Evolutionary conservation across 2,329 filamentous ascomycete genomes (phyloP).

Genomic region (Lasiodiplodia hormozganensis): DNA sequence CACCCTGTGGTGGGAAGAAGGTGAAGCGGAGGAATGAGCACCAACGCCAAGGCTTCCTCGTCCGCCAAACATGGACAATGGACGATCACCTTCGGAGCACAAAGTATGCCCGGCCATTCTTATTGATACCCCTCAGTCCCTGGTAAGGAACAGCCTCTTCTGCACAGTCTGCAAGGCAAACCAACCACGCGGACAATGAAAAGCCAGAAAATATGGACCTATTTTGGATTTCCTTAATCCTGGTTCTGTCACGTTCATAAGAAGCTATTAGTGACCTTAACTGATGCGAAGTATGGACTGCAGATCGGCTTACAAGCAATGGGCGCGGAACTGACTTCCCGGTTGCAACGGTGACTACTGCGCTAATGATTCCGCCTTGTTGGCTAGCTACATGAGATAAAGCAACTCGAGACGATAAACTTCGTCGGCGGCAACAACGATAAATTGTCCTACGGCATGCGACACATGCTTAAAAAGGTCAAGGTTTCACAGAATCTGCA

Average conservation of each 20-base stretch:
- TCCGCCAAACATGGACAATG: neutral
- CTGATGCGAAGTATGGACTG: neutral
- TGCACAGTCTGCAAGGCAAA: neutral
- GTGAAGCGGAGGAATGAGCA: conserved; percentile 25
- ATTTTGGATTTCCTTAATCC: neutral
- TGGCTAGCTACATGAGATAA: neutral
- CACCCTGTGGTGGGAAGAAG: conserved; percentile 53
- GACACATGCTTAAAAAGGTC: neutral
- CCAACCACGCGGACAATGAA: neutral
- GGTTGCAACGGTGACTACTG: neutral
- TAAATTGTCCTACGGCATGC: neutral
- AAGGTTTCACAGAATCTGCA: neutral
- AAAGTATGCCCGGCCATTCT: neutral
- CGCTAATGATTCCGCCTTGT: conserved; percentile 13
- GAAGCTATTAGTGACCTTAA: neutral
- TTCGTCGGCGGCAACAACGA: neutral
- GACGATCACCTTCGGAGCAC: neutral
- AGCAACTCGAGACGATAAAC: neutral
- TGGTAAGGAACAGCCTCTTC: neutral
- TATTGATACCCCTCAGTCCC: conserved; percentile 13
- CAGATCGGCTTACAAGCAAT: neutral
- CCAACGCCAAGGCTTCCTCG: neutral
- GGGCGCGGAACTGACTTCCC: neutral
- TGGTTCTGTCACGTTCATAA: neutral
- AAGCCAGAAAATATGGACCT: neutral